A percentile compares a stretch with the other conserved stretches of the same genome.
phyloP scores from a whole-genome alignment of 2,329 filamentous ascomycete species.

The Paecilomyces niveus region DNA sequence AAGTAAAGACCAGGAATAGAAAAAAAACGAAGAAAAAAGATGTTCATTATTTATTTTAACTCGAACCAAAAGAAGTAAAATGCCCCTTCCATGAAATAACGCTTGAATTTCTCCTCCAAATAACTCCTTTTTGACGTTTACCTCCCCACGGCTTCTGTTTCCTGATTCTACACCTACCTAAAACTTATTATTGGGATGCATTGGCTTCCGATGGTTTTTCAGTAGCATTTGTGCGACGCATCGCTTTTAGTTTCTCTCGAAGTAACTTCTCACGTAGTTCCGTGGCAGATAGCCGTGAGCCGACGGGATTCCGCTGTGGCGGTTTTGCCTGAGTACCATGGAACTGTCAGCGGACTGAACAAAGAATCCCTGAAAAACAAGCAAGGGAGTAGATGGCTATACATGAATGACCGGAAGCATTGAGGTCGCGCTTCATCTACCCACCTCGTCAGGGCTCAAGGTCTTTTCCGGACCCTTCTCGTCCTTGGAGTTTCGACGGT shows the following conservation, averaged over 20 bases:
- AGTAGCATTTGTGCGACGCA: slow-evolving; percentile 20
- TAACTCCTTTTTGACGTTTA: neutral
- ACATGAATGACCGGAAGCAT: neutral
- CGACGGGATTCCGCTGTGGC: slow-evolving; percentile 7
- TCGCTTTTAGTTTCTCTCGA: slow-evolving; percentile 29
- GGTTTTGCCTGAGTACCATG: slow-evolving; percentile 7
- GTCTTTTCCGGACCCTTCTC: slow-evolving; percentile 5
- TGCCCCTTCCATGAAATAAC: neutral
- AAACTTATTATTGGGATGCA: neutral
- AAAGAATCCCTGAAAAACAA: slow-evolving; percentile 1
- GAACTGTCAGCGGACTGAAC: slow-evolving; percentile 12
- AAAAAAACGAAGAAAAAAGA: no score
- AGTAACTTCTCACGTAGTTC: slow-evolving; percentile 31
- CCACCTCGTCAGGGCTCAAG: slow-evolving; percentile 20
- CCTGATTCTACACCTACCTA: neutral
- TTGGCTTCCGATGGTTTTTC: slow-evolving; percentile 10
- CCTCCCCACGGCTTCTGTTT: neutral
- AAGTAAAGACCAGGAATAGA: no score
- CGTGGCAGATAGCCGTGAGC: slow-evolving; percentile 19
- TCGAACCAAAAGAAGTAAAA: neutral
- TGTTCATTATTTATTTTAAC: neutral
- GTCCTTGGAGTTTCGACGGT: slow-evolving; percentile 10
- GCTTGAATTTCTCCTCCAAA: neutral
- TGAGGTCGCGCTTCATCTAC: slow-evolving; percentile 16
- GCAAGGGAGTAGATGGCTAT: neutral